Conservation (phyloP, 31 red algal species). For the Asparagopsis taxiformis region DNA sequence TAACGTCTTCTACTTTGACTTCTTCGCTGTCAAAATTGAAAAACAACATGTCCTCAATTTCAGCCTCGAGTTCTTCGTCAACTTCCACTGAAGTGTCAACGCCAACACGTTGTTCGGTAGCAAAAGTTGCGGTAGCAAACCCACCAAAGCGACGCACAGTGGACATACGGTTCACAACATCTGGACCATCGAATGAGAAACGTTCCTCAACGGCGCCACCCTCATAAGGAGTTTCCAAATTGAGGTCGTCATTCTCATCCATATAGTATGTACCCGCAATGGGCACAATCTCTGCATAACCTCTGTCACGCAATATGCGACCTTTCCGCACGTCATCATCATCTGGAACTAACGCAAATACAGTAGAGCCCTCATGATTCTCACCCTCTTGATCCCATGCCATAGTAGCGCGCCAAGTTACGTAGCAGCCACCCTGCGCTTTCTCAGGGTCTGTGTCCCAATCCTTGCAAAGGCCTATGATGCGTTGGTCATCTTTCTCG, state of each 20-base stretch:
- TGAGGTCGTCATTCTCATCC: constrained; percentile 68
- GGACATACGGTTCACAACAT: constrained; percentile 81
- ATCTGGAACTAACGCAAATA: constrained; percentile 88
- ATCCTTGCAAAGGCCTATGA: constrained; percentile 58
- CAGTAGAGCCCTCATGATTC: constrained; percentile 79
- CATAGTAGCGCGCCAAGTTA: constrained; percentile 90
- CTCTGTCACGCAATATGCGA: constrained; percentile 86
- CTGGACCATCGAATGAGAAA: constrained; percentile 80
- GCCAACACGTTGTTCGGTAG: constrained; percentile 68
- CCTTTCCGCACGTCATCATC: constrained; percentile 55
- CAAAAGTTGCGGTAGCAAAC: constrained; percentile 83
- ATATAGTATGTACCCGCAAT: constrained; percentile 88
- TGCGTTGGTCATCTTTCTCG: constrained; percentile 61
- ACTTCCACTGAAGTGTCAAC: not conserved
- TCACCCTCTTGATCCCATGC: constrained; percentile 98
- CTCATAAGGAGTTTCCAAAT: constrained; percentile 89
- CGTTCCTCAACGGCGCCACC: constrained; percentile 90
- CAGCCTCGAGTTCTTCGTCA: not conserved
- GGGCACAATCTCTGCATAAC: constrained; percentile 95
- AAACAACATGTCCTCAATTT: not conserved
- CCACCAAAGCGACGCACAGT: constrained; percentile 96
- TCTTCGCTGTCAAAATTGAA: not conserved
- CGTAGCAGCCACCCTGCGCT: constrained; percentile 85
- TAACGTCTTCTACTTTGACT: not conserved
- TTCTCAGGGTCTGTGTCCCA: constrained; percentile 45